phyloP scores from a whole-genome alignment of 352 stramenopile genomes.

The Pythium chondricola region DNA sequence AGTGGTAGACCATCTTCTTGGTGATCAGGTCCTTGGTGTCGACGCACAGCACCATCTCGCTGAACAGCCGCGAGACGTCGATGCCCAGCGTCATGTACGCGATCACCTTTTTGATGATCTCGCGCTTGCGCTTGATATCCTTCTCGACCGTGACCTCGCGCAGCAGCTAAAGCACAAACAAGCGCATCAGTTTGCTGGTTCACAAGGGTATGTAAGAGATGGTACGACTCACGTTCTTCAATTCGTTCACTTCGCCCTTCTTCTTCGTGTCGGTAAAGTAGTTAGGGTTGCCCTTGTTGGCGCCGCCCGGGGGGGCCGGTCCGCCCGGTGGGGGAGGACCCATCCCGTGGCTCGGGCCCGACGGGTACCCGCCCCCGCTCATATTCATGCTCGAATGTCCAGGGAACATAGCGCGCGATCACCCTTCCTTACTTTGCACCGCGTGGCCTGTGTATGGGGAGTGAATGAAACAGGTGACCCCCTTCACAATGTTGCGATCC shows the following conservation, averaged over 20 bases:
- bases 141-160: slow-evolving; percentile 95
- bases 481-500: too few relatives aligned
- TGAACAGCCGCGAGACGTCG: slow-evolving; percentile 98
- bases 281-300: slow-evolving; percentile 41
- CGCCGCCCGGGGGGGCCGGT: slow-evolving; percentile 11
- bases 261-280: slow-evolving; percentile 91
- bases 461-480: too few relatives aligned
- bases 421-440: too few relatives aligned
- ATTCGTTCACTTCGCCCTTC: slow-evolving; percentile 94
- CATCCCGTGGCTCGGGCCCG: neutral
- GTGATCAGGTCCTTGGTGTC: slow-evolving; percentile 98
- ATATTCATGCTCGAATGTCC: slow-evolving; percentile 22
- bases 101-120: slow-evolving; percentile 99
- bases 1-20: slow-evolving; percentile 99
- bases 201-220: too few relatives aligned
- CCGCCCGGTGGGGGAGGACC: slow-evolving; percentile 5
- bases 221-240: slow-evolving; percentile 88
- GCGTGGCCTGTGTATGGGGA: too few relatives aligned
- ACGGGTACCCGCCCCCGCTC: slow-evolving; percentile 9
- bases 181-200: too few relatives aligned
- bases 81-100: slow-evolving; percentile 99
- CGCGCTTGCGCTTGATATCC: slow-evolving; percentile 95
- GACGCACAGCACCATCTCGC: slow-evolving; percentile 97
- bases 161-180: slow-evolving; percentile 76
- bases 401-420: slow-evolving; percentile 36